Evolutionary conservation across 1,284 basidiomycete genomes (phyloP), one percentile per base, ranked within the genome.

Genomic region (Apiotrichum gamsii): DNA sequence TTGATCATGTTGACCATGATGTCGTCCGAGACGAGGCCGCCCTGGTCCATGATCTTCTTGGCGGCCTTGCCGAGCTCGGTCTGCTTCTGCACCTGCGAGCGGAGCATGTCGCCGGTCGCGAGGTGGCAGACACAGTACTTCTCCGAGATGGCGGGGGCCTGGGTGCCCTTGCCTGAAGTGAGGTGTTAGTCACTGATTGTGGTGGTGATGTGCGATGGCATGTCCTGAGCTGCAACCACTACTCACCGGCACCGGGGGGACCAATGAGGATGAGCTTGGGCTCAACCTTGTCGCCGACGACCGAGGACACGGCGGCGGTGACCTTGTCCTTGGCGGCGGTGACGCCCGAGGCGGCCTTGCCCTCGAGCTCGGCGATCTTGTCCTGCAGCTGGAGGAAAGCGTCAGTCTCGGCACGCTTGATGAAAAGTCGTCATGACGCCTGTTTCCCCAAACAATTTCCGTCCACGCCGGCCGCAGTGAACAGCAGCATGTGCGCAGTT

Each of bases 1-100:
- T 89, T 87, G 77, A 98, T 97, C 84, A 98, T 98, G 54, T 82
- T 82, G 45, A 98, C 90, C 83, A 98, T 87, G 69, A 98, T 95
- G 56, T 97, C 93, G 71, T 98, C 94, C 43, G 82, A 80, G 49
- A 98, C 91, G 44, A 98, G 82, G 21, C 86, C 90, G 41, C 94
- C 93, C 28, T 82, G 80, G 71, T 97, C 93, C 89, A 98, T 97
- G 72, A 97, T 86, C 75, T 93, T 91, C 81, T 98, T 97, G 29
- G 94, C 94, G 65, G 88, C 81, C 47, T 86, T 77, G 54, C 94
- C 94, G 40, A 98, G 81, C 33, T 82, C 76, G 5, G 94, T 96
- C 76, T 94, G 86, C 70, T 84, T 76, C 36, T 81, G 64, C 50
- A 98, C 91, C 74, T 98, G 91, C 57, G 93, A 89, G 40, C 94